Evolutionary conservation across 257 asterid genomes (phyloP).

Genomic region (Ophiorrhiza pumila): DNA sequence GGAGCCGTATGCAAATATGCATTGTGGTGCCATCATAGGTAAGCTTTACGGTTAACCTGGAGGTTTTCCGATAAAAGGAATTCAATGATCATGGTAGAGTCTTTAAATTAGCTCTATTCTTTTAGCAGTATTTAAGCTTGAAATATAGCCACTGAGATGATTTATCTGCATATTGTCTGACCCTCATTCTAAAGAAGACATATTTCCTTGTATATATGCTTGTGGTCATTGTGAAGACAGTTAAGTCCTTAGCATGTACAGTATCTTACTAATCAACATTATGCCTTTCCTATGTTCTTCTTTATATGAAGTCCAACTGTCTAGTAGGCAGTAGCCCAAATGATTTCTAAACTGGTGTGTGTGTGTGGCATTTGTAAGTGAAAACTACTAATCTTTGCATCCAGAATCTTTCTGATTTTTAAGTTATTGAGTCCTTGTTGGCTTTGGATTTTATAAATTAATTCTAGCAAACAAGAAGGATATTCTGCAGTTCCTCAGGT

Average conservation of each 20-base stretch:
- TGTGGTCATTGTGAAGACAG: neutral
- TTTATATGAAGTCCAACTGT: neutral
- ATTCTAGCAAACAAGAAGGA: neutral
- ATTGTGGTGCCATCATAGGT: constrained; percentile 92
- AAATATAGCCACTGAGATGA: neutral
- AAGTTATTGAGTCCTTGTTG: neutral
- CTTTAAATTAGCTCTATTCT: neutral
- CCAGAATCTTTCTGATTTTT: neutral
- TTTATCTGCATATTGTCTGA: neutral
- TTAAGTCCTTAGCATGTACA: neutral
- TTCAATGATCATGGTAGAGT: neutral
- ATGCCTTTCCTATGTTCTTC: neutral
- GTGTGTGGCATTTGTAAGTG: neutral
- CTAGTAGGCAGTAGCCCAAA: neutral
- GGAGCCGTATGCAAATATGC: constrained; percentile 81
- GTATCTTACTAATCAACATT: neutral
- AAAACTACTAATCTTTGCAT: neutral
- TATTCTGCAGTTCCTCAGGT: neutral
- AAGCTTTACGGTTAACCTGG: constrained; percentile 12
- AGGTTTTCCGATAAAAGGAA: neutral
- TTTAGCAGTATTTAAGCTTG: neutral
- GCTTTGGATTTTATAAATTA: neutral
- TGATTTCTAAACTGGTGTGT: neutral
- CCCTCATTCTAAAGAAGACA: neutral
- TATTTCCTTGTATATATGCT: neutral